Evolutionary conservation across 2,329 filamentous ascomycete species (phyloP), one percentile per base, ranked within the genome.

Genomic region (Drechslerella coelobrocha): DNA sequence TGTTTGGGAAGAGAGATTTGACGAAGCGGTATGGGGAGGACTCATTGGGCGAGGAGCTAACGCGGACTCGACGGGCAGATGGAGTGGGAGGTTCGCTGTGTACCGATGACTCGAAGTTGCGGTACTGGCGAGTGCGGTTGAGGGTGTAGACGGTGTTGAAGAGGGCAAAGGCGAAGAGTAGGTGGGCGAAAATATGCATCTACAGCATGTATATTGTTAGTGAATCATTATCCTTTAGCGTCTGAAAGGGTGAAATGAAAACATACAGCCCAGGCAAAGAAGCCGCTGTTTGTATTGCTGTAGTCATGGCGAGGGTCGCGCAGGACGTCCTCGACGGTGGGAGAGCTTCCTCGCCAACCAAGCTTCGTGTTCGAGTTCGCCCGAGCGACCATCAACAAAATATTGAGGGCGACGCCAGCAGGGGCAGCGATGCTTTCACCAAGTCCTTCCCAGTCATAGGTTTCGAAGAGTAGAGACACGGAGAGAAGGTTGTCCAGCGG

Each of bases 381-480:
- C 75, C 91, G 86, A 27, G 92, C 89, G 73, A 97, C 80, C 59
- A 97, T 82, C 77, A 96, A 93, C 29, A 88, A 75, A 41, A 96
- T 80, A 79, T 97, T 97, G 75, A 92, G 82, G 0, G 78, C 84
- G 26, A 96, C 75, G 3, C 92, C 93, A 17, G 96, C 81, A 55
- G 90, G 87, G 3, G 87, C 85, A 24, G 91, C 89, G 78, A 91
- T 89, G 34, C 87, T 81, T 74, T 90, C 88, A 72, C 87, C 82
- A 71, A 85, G 81, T 19, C 93, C 91, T 75, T 97, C 90, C 87
- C 92, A 95, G 75, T 96, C 90, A 77, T 89, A 88, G 26, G 91
- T 91, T 78, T 97, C 92, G 69, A 99, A 84, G 80, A 96, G 91
- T 78, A 97, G 93, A 0, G 91, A 95, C 1, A 96, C 80, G 89